Evolutionary conservation across 805 yeast genomes (phyloP), one percentile per base, ranked within the genome.

Genomic region (Candida morakotiae): DNA sequence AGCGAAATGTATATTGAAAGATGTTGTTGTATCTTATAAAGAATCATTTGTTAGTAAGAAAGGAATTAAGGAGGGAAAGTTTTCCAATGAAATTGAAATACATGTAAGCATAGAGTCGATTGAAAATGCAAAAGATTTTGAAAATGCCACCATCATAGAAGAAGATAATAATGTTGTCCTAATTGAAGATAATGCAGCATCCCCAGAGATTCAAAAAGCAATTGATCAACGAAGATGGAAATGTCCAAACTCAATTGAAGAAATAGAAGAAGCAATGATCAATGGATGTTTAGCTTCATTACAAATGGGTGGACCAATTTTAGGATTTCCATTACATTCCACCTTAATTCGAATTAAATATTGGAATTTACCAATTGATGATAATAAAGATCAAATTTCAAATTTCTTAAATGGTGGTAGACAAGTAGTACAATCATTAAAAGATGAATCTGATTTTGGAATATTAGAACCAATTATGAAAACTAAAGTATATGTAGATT

Each of bases 401-500:
- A 51, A 52, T 6, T 47, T 78, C 8, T 60, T 75, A 10, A 67
- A 62, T 15, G 70, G 71, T 6, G 69, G 73, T 5, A 55, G 71
- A 37, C 62, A 69, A 32, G 70, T 56, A 0, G 51, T 66, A 4
- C 45, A 46, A 19, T 52, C 48, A n/a, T 48, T 67, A 9, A 32
- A 36, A n/a, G 28, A 44, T 21, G 58, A 54, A 2, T 40, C 43
- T 0, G 46, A 57, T 2, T 77, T 75, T 52, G 71, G 81, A 1
- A 57, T 89, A 1, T 65, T 91, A 57, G 98, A 93, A 59, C 98
- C 98, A 0, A 69, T 84, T 20, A 91, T 93, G 97, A 69, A 73
- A 24, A 81, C 88, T 4, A 68, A 68, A 6, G 79, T 93, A 1
- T 74, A 70, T 35, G 82, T 81, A 2, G 71, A 72, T 37, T 83